phyloP scores from a whole-genome alignment of 2,329 filamentous ascomycete species.

The Aspergillus udagawae region DNA sequence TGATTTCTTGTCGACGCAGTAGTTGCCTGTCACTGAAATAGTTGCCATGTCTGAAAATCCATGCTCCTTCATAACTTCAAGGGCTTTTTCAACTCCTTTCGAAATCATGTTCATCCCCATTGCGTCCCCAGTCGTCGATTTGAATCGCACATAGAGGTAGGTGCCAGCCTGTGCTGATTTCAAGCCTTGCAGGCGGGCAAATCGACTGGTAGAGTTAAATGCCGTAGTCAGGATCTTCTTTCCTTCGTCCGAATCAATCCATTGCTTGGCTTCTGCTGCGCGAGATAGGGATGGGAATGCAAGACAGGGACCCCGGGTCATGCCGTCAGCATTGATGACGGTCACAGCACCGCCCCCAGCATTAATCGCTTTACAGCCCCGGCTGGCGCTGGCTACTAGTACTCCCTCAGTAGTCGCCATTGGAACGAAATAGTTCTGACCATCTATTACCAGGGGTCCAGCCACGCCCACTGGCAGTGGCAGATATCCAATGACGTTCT shows the following conservation, averaged over 20 bases:
- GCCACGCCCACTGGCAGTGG: constrained; percentile 92
- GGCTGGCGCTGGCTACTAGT: constrained; percentile 84
- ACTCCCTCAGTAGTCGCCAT: constrained; percentile 99
- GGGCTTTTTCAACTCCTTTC: constrained; percentile 93
- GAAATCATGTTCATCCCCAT: constrained; percentile 99
- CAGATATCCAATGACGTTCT: constrained; percentile 95
- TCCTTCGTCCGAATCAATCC: constrained; percentile 89
- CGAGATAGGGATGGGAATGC: constrained; percentile 84
- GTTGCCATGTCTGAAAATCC: constrained; percentile 97
- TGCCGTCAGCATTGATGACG: constrained; percentile 87
- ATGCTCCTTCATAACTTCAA: constrained; percentile 81
- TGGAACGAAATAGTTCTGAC: constrained; percentile 91
- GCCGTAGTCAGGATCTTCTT: constrained; percentile 80
- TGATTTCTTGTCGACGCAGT: constrained; percentile 97
- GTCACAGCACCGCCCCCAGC: constrained; percentile 88
- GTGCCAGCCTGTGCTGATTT: constrained; percentile 93
- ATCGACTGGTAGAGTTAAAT: constrained; percentile 95
- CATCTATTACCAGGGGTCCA: constrained; percentile 88
- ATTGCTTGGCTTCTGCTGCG: constrained; percentile 88
- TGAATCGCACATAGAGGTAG: constrained; percentile 95
- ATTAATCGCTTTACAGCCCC: constrained; percentile 97
- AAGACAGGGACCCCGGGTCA: constrained; percentile 95
- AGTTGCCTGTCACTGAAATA: constrained; percentile 92
- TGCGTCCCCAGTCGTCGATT: constrained; percentile 95
- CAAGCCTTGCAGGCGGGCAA: constrained; percentile 81